phyloP scores from a whole-genome alignment of 2,329 filamentous ascomycete genomes.

The Microcyclospora pomicola region DNA sequence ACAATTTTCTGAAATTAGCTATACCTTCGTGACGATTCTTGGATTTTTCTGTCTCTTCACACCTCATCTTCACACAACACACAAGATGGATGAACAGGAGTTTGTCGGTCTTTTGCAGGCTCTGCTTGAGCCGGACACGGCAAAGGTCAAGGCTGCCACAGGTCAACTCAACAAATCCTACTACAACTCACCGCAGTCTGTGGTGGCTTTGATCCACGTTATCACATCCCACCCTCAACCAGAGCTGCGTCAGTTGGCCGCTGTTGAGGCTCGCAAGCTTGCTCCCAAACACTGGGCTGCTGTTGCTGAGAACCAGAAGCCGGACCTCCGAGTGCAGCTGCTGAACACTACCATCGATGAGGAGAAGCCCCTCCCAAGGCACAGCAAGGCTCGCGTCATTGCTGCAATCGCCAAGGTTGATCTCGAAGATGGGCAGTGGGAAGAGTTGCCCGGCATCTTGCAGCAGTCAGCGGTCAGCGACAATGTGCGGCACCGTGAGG shows the following conservation, averaged over 20 bases:
- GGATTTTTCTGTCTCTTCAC: conserved; percentile 1
- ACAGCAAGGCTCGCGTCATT: conserved; percentile 78
- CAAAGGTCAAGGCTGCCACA: conserved; percentile 65
- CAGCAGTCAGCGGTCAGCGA: conserved; percentile 64
- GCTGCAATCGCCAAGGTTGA: conserved; percentile 77
- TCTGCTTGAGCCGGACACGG: conserved; percentile 77
- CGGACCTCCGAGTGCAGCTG: conserved; percentile 65
- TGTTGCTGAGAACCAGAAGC: conserved; percentile 61
- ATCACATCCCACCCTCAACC: conserved; percentile 61
- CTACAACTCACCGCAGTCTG: conserved; percentile 72
- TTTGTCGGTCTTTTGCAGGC: conserved; percentile 79
- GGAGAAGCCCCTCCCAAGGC: conserved; percentile 59
- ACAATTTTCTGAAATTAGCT: too few relatives aligned
- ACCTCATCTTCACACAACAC: not conserved
- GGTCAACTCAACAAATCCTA: conserved; percentile 84
- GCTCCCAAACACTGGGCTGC: conserved; percentile 75
- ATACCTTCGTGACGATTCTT: not conserved
- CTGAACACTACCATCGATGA: conserved; percentile 75
- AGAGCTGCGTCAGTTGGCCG: conserved; percentile 73
- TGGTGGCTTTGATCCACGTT: conserved; percentile 77
- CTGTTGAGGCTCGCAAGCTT: conserved; percentile 75
- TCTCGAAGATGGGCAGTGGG: conserved; percentile 75
- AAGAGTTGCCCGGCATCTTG: conserved; percentile 64
- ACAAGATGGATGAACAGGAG: conserved; percentile 61
- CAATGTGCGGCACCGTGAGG: conserved; percentile 70